These are phyloP conservation scores for Microbotryum violaceum DNA, from an alignment of 1,284 basidiomycete species.

Conservation along the genomic window DNA sequence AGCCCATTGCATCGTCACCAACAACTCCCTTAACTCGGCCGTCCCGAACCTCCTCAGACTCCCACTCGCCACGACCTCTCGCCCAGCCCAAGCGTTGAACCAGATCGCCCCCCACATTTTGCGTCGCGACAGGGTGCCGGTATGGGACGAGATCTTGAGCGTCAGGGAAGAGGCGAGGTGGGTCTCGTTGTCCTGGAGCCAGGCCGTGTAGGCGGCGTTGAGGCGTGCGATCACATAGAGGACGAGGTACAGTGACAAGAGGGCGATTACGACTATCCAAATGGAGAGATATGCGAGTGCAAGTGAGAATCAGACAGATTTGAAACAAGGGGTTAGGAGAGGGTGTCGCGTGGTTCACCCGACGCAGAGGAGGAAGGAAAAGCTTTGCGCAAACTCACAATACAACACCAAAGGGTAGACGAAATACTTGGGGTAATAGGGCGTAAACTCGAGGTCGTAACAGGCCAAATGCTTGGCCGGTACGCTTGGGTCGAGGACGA, in stretches of 20 bases:
- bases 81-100: constrained; percentile 86
- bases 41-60: constrained; percentile 86
- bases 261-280: constrained; percentile 56
- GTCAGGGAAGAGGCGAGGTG: constrained; percentile 35
- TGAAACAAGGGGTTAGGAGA: background rate
- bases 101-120: constrained; percentile 67
- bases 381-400: constrained; percentile 1
- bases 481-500: constrained; percentile 71
- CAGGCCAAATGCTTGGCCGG: constrained; percentile 66
- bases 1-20: constrained; percentile 79
- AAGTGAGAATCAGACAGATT: background rate
- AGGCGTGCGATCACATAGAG: constrained; percentile 70
- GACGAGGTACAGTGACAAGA: constrained; percentile 61
- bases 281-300: constrained; percentile 45
- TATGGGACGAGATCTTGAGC: constrained; percentile 24
- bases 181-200: constrained; percentile 32
- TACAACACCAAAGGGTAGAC: constrained; percentile 71
- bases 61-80: constrained; percentile 72
- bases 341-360: too few relatives aligned
- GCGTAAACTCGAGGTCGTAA: constrained; percentile 67
- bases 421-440: constrained; percentile 59
- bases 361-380: background rate
- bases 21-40: constrained; percentile 82
- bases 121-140: constrained; percentile 43
- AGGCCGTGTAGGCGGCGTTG: constrained; percentile 55